Percentiles rank a stretch among this genome's conserved stretches.
Conservation (phyloP, 371 early-diverging fungal genomes). For the Mucor racemosus region DNA sequence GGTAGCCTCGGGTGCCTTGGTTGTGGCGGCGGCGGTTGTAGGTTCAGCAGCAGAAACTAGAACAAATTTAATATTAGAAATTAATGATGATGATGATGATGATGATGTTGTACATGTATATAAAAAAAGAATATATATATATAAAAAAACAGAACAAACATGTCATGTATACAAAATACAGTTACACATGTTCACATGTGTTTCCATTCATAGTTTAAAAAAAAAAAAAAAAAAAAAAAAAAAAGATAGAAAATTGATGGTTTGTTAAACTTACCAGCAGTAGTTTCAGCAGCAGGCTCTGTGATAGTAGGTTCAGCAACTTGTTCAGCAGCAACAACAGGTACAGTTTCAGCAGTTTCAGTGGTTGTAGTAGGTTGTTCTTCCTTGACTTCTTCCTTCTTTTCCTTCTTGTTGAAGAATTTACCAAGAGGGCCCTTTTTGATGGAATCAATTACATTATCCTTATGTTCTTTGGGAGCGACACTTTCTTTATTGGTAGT, state of each 20-base stretch:
- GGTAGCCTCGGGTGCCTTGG: constrained; percentile 18
- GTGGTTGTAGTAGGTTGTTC: constrained; percentile 8
- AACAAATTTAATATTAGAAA: constrained; percentile 2
- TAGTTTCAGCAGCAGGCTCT: constrained; percentile 11
- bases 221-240: too few species aligned
- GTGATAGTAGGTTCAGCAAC: constrained; percentile 18
- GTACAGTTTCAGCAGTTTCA: constrained; percentile 12
- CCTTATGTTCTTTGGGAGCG: constrained; percentile 34
- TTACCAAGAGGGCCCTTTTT: constrained; percentile 45
- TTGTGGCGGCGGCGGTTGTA: background rate
- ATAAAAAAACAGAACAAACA: constrained; percentile 2
- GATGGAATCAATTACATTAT: constrained; percentile 43
- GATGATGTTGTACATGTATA: background rate
- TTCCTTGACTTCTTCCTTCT: too few species aligned
- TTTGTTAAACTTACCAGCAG: constrained; percentile 31
- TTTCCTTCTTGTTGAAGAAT: constrained; percentile 40
- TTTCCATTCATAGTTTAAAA: constrained; percentile 13
- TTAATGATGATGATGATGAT: background rate
- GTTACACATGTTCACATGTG: constrained; percentile 30
- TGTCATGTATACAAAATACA: background rate
- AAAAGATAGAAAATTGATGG: background rate
- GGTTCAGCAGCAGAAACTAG: constrained; percentile 1
- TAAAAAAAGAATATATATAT: too few species aligned
- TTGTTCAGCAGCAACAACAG: constrained; percentile 10
- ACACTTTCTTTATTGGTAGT: background rate